Base-by-base conservation (phyloP, 495 filamentous ascomycete genomes). In the Lineolata rhizophorae region DNA sequence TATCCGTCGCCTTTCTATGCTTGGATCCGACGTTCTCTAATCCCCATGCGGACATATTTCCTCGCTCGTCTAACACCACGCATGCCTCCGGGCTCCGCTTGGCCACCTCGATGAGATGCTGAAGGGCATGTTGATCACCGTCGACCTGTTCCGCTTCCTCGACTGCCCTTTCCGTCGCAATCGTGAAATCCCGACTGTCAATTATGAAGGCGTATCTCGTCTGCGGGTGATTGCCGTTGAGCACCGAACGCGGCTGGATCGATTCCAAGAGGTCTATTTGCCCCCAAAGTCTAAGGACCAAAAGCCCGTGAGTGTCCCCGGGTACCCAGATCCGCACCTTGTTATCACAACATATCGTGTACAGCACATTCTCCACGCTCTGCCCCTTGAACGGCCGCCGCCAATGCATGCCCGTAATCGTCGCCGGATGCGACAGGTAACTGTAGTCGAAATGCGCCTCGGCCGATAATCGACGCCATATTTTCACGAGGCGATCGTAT, bases 21-120 rank as follows among this genome's bases (percentile, higher is more conserved):
- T 80, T 87, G 43, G 67, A 72, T 12, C 82, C 80, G 16, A 94
- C 64, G 45, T 84, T 81, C 49, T 95, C 84, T 34, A 99, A 47
- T 1, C 80, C 90, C 85, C 85, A 93, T 0, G 84, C 87, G 29
- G 78, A 81, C 80, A 95, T 82, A 41, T 73, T 67, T 3, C 87
- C 87, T 22, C 64, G 57, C 13, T 75, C 72, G 52, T 99, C 84
- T 31, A 91, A 58, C 2, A 85, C 70, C 11, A 94, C 60, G 40
- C 80, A 83, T 2, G 95, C 67, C 43, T 99, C 90, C 0, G 85
- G 90, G 30, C 62, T 73, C 17, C 71, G 70, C 33, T 81, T 85
- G 4, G 80, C 80, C 36, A 94, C 68, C 37, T 90, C 80, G 18
- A 83, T 71, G 4, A 95, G 58, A 51, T 91, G 82, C 42, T 83